These are phyloP conservation scores for Kodamaea laetipori DNA, from an alignment of 805 yeast species.

Conservation along the genomic window DNA sequence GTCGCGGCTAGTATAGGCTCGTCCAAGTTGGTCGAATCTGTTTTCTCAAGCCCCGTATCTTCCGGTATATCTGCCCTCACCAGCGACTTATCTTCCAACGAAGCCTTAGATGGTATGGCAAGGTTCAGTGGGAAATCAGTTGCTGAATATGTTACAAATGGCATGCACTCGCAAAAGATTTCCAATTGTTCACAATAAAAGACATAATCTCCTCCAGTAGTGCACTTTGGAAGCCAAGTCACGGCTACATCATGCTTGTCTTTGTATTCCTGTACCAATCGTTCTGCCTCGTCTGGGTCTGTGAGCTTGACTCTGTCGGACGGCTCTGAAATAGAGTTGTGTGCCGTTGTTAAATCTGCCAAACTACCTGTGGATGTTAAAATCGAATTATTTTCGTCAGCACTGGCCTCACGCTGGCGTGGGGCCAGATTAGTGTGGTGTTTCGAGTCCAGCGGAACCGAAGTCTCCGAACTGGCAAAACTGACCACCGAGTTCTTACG, in stretches of 20 bases:
- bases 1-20: neutral
- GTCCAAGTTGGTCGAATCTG: neutral
- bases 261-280: conserved; percentile 25
- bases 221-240: conserved; percentile 63
- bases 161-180: conserved; percentile 59
- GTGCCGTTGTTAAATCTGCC: neutral
- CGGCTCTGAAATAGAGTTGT: conserved; percentile 8
- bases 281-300: conserved; percentile 28
- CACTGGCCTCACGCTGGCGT: conserved; percentile 6
- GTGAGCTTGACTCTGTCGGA: conserved; percentile 17
- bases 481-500: conserved; percentile 53
- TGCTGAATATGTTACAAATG: conserved; percentile 41
- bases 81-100: conserved; percentile 14
- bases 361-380: neutral
- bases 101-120: conserved; percentile 29
- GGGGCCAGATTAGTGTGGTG: conserved; percentile 27
- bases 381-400: neutral
- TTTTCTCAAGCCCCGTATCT: neutral
- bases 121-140: conserved; percentile 24
- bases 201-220: conserved; percentile 54
- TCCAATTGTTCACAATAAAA: conserved; percentile 64
- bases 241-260: conserved; percentile 22
- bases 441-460: conserved; percentile 27
- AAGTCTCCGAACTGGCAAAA: conserved; percentile 48
- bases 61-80: neutral